Percentiles rank a stretch among this genome's conserved stretches.
Conservation (phyloP, 352 stramenopile genomes). For the Phytophthora parvispora region DNA sequence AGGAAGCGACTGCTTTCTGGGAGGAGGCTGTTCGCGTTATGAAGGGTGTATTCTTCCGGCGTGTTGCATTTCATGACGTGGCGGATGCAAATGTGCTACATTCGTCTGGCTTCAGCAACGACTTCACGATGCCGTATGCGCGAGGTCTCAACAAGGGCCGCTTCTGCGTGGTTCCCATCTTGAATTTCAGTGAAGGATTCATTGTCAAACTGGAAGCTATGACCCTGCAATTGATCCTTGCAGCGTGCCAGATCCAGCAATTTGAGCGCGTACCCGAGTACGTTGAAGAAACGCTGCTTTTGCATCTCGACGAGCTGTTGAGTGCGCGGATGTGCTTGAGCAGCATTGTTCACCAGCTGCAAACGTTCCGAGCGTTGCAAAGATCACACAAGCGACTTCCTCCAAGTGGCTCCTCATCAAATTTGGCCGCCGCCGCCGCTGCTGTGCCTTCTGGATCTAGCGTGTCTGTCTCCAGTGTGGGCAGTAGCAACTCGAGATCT, state of each 20-base stretch:
- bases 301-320: conserved; percentile 81
- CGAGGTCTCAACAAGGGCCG: conserved; percentile 39
- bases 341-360: conserved; percentile 77
- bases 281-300: conserved; percentile 69
- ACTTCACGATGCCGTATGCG: conserved; percentile 35
- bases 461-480: conserved; percentile 39
- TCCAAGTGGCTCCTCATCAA: conserved; percentile 39
- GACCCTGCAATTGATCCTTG: conserved; percentile 77
- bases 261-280: conserved; percentile 83
- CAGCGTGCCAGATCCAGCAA: conserved; percentile 83
- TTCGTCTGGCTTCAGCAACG: conserved; percentile 37
- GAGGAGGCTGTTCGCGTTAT: conserved; percentile 82
- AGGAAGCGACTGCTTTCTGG: conserved; percentile 82
- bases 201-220: conserved; percentile 74
- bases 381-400: conserved; percentile 47
- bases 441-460: conserved; percentile 34
- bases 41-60: conserved; percentile 83
- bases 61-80: conserved; percentile 74
- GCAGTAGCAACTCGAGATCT: conserved; percentile 48
- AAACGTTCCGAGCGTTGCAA: conserved; percentile 73
- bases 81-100: conserved; percentile 37
- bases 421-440: conserved; percentile 18
- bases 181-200: conserved; percentile 87
- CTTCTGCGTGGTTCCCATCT: conserved; percentile 81
- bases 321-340: conserved; percentile 81